phyloP scores from a whole-genome alignment of 2,329 filamentous ascomycete species.

The Fusarium torreyae region DNA sequence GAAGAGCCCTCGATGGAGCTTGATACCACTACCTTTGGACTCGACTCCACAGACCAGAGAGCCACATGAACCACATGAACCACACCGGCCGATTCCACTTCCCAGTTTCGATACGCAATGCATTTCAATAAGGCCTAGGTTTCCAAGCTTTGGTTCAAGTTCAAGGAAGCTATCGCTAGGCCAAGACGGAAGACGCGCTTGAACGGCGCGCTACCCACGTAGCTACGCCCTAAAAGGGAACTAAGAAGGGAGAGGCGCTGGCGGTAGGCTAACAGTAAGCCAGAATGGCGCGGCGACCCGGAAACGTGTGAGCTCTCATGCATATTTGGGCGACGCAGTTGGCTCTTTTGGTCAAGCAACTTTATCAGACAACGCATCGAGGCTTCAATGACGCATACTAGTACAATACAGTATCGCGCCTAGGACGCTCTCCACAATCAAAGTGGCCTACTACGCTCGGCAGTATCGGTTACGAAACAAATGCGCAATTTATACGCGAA shows the following conservation, averaged over 20 bases:
- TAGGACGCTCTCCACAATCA: neutral
- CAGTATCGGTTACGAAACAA: neutral
- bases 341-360: constrained; percentile 13
- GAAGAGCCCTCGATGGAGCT: constrained; percentile 2
- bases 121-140: constrained; percentile 19
- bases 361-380: constrained; percentile 8
- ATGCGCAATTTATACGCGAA: neutral
- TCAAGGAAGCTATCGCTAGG: constrained; percentile 26
- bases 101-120: constrained; percentile 21
- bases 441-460: neutral
- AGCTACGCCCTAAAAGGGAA: constrained; percentile 22
- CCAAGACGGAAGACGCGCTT: constrained; percentile 25
- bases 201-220: constrained; percentile 11
- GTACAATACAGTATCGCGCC: neutral
- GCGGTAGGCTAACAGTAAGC: constrained; percentile 19
- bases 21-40: constrained; percentile 4
- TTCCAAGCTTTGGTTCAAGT: constrained; percentile 21
- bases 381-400: constrained; percentile 16
- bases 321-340: constrained; percentile 31
- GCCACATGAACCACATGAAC: constrained; percentile 10
- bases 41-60: constrained; percentile 12
- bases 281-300: constrained; percentile 15
- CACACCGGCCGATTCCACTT: constrained; percentile 27
- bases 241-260: constrained; percentile 42
- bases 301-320: constrained; percentile 29